These are phyloP conservation scores for Talaromyces funiculosus DNA, from an alignment of 2,329 filamentous ascomycete genomes.

Conservation along the genomic window DNA sequence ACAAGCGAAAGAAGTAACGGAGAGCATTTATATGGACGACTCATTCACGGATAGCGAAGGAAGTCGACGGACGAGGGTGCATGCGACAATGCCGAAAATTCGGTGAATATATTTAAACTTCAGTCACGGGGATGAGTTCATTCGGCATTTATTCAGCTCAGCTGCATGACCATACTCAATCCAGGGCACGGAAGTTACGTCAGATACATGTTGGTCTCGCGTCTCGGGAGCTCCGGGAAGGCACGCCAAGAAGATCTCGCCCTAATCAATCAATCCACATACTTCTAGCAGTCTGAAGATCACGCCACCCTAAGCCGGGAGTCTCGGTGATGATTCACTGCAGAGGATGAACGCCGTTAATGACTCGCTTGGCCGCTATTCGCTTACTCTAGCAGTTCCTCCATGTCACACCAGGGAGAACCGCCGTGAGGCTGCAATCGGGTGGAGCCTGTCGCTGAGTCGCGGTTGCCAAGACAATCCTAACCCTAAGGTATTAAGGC, in stretches of 20 bases:
- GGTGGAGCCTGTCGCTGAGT: not conserved
- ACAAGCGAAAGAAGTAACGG: not conserved
- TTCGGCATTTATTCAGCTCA: not conserved
- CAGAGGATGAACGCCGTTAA: too few species aligned
- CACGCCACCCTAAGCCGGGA: not conserved
- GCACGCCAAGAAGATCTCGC: not conserved
- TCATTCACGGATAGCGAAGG: not conserved
- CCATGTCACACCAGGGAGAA: too few species aligned
- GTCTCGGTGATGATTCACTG: not conserved
- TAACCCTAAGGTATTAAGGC: not conserved
- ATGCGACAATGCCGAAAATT: not conserved
- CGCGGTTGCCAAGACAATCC: not conserved
- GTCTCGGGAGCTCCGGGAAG: not conserved
- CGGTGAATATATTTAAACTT: not conserved
- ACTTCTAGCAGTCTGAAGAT: not conserved
- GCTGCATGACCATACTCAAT: not conserved
- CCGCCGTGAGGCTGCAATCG: conserved; percentile 1
- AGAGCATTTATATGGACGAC: not conserved
- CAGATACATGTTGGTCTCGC: not conserved
- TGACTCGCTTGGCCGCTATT: too few species aligned
- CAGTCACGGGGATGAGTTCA: not conserved
- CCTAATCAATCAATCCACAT: not conserved
- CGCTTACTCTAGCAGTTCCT: too few species aligned
- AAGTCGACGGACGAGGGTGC: not conserved
- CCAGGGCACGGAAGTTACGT: not conserved